Conservation (phyloP, 345 rosid genomes). For the Fremontodendron californicum region DNA sequence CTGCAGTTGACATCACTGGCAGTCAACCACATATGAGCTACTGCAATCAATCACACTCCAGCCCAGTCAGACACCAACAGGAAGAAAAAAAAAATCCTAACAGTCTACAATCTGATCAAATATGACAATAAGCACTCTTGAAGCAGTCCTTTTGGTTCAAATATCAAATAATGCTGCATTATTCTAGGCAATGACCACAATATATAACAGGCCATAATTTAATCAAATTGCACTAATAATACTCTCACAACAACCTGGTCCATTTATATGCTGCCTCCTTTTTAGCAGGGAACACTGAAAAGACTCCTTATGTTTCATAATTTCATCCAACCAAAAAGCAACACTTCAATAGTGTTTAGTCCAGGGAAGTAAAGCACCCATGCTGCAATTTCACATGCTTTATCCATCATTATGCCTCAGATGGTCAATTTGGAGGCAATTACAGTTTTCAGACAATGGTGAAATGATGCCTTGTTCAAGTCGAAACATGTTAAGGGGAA, state of each 20-base stretch:
- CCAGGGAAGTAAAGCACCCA: neutral
- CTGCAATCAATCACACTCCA: neutral
- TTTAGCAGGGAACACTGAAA: neutral
- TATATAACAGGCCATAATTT: neutral
- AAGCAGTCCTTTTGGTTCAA: neutral
- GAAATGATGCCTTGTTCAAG: neutral
- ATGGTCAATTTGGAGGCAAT: neutral
- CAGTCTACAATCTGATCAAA: neutral
- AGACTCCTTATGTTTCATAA: neutral
- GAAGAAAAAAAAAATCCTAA: neutral
- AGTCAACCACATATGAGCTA: neutral
- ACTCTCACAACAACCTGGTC: neutral
- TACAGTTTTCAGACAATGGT: neutral
- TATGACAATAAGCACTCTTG: neutral
- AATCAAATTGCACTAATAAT: neutral
- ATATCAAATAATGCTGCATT: neutral
- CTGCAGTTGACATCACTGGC: neutral
- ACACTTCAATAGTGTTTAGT: neutral
- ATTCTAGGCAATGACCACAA: neutral
- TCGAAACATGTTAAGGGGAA: neutral
- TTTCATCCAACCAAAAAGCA: neutral
- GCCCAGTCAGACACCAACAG: neutral
- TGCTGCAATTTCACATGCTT: neutral
- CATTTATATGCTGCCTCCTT: neutral
- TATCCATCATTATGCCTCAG: neutral